Evolutionary conservation across 2,329 filamentous ascomycete species (phyloP), one percentile per base, ranked within the genome.

Genomic region (Monilinia fructicola): DNA sequence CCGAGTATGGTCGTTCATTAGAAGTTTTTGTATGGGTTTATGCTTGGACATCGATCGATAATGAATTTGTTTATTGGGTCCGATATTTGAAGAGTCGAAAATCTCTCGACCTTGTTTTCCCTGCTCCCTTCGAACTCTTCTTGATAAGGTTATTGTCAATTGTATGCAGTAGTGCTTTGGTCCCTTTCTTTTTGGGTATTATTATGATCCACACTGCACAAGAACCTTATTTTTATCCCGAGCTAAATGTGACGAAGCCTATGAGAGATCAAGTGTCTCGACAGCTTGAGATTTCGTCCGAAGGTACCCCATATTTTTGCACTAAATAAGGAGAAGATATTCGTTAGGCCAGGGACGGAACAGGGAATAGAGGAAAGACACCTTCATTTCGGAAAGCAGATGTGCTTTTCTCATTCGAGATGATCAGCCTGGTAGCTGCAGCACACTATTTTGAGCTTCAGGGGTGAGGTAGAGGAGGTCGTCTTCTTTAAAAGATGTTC

Each of bases 401-500:
- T 44, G 23, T 23, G 44, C 44, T 42, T 65, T n/a, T 28, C 42
- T 65, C 23, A 48, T 50, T 59, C 14, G 63, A 59, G 11, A 52
- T 35, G 63, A 60, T 65, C 23, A n/a, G 23, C 63, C 38, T 52
- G 35, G 16, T 48, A 60, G 63, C 44, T 60, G 52, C 35, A 40
- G 23, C 18, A 23, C 26, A 23, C 26, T 10, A 31, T 14, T 26
- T 11, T 18, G 42, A 59, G 9, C 14, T 50, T 60, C 54, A 59
- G 63, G 63, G 54, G 44, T 40, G 42, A 50, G 28, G 53, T 23
- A 21, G 46, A 50, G 21, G 12, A 28, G 35, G 31, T 50, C 38
- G 46, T 63, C 46, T 18, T 65, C 38, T 60, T 60, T 60, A 65
- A 65, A 58, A 60, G 44, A 59, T 50, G 63, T 50, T 65, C 44